phyloP scores from a whole-genome alignment of 805 yeast species.

The Kuraishia borneana region DNA sequence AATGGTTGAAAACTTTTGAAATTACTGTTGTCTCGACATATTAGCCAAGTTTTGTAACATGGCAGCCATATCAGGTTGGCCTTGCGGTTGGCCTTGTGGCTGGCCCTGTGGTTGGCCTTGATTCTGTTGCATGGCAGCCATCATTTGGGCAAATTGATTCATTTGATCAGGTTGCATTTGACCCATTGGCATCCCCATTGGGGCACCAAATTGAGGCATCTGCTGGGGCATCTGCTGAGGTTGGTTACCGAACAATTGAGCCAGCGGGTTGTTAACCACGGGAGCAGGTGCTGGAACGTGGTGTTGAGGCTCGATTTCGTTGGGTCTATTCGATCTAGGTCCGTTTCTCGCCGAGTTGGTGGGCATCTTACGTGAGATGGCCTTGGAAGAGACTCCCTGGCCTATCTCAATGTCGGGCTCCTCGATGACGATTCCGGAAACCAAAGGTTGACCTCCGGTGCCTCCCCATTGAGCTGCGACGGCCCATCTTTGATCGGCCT shows the following conservation, averaged over 20 bases:
- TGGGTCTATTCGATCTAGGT: slow-evolving; percentile 50
- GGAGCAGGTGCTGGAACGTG: slow-evolving; percentile 3
- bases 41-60: slow-evolving; percentile 23
- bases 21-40: slow-evolving; percentile 20
- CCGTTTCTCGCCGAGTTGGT: slow-evolving; percentile 81
- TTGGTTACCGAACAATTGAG: slow-evolving; percentile 7
- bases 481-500: slow-evolving; percentile 88
- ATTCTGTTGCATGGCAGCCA: slow-evolving; percentile 19
- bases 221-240: slow-evolving; percentile 1
- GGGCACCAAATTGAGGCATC: slow-evolving; percentile 2
- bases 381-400: slow-evolving; percentile 84
- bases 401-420: slow-evolving; percentile 98
- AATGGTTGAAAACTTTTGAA: background rate
- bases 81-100: slow-evolving; percentile 7
- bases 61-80: slow-evolving; percentile 20
- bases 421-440: slow-evolving; percentile 74
- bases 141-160: slow-evolving; percentile 17
- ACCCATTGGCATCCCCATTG: slow-evolving; percentile 3
- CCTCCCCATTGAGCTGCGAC: slow-evolving; percentile 95
- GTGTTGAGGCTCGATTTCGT: slow-evolving; percentile 1
- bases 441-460: slow-evolving; percentile 77
- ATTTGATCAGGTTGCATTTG: slow-evolving; percentile 2
- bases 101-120: slow-evolving; percentile 10
- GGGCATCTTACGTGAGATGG: slow-evolving; percentile 87
- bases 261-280: slow-evolving; percentile 8